A percentile compares a stretch with the other conserved stretches of the same genome.
phyloP scores from a whole-genome alignment of 1,284 basidiomycete species.

The Sanghuangporus weigelae region DNA sequence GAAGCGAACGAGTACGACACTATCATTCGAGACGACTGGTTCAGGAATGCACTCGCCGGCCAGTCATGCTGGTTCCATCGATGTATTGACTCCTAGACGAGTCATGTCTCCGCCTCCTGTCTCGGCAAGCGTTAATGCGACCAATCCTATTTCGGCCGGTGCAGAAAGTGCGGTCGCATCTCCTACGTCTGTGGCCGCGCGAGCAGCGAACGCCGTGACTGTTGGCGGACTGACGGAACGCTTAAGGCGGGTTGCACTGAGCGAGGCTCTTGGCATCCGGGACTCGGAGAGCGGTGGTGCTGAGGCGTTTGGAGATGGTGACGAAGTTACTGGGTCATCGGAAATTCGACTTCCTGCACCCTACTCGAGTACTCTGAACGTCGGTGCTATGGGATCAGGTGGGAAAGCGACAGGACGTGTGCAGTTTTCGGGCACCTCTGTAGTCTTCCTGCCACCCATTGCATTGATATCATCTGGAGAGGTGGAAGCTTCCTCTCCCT shows the following conservation, averaged over 20 bases:
- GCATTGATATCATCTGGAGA: slow-evolving; percentile 17
- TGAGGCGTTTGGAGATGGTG: slow-evolving; percentile 10
- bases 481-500: slow-evolving; percentile 1
- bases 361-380: neutral
- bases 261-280: slow-evolving; percentile 9
- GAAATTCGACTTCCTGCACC: slow-evolving; percentile 9
- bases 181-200: neutral
- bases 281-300: neutral
- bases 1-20: slow-evolving; percentile 4
- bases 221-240: slow-evolving; percentile 9
- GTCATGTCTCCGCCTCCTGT: slow-evolving; percentile 13
- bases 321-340: neutral
- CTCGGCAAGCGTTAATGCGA: neutral
- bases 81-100: slow-evolving; percentile 13
- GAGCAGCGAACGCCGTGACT: neutral
- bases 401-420: slow-evolving; percentile 25
- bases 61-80: slow-evolving; percentile 15
- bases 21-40: slow-evolving; percentile 9
- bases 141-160: neutral
- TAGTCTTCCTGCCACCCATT: slow-evolving; percentile 36
- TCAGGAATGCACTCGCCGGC: slow-evolving; percentile 11
- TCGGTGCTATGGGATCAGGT: neutral
- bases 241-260: slow-evolving; percentile 12
- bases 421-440: slow-evolving; percentile 50
- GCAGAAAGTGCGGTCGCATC: slow-evolving; percentile 5